Percentiles rank a stretch among this genome's conserved stretches.
These are phyloP conservation scores for Colletotrichum gigasporum DNA, from an alignment of 2,329 filamentous ascomycete species.

Conservation along the genomic window DNA sequence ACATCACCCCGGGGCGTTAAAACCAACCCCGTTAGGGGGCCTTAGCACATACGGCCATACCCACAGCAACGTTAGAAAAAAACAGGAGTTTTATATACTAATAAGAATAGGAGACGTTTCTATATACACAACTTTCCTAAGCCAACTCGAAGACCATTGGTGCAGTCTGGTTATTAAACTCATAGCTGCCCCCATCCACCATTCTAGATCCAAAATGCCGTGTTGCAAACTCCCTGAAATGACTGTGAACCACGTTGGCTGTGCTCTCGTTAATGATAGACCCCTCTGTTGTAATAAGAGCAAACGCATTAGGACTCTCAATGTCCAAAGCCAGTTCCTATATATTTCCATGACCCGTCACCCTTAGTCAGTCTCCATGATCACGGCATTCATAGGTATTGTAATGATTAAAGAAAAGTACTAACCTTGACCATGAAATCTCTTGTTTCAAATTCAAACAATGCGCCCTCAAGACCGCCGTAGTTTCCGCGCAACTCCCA, in stretches of 20 bases:
- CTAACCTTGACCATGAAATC: background rate
- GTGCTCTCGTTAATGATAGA: background rate
- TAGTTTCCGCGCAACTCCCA: background rate
- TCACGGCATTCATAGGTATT: background rate
- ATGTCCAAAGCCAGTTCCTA: conserved; percentile 3
- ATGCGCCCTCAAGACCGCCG: background rate
- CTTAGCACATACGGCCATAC: no score
- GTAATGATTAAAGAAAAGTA: background rate
- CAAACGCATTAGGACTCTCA: background rate
- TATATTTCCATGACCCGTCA: background rate
- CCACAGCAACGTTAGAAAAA: no score
- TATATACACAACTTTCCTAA: no score
- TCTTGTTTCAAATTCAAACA: background rate
- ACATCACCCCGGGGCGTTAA: no score
- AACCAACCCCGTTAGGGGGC: no score
- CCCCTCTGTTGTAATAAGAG: background rate
- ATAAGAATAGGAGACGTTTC: no score
- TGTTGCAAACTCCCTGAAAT: conserved; percentile 3
- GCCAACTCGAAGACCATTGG: background rate
- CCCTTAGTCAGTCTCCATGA: background rate
- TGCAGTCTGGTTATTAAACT: background rate
- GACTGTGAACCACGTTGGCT: background rate
- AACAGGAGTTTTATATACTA: no score
- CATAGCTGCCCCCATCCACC: background rate
- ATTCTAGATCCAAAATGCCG: conserved; percentile 4